These are phyloP conservation scores for Trichophyton mentagrophytes DNA, from an alignment of 2,329 filamentous ascomycete species.

Conservation along the genomic window DNA sequence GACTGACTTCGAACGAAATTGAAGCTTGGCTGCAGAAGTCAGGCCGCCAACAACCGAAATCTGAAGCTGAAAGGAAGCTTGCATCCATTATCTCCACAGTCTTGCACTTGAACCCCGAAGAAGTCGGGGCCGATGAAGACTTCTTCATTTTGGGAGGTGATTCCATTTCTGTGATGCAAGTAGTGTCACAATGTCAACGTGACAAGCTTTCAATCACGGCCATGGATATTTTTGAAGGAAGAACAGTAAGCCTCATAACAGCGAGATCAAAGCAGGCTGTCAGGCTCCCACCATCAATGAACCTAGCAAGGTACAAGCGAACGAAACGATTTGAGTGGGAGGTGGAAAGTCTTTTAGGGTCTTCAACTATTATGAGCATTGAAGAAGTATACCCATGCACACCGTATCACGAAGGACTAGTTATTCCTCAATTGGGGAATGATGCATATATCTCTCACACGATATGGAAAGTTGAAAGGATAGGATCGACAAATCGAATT, in stretches of 20 bases:
- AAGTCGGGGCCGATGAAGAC: constrained; percentile 6
- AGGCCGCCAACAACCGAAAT: neutral
- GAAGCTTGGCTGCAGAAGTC: neutral
- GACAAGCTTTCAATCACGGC: constrained; percentile 6
- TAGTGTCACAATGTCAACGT: constrained; percentile 13
- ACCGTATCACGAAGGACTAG: constrained; percentile 7
- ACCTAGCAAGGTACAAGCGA: neutral
- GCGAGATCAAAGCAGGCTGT: neutral
- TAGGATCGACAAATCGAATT: neutral
- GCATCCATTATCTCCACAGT: neutral
- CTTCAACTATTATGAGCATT: neutral
- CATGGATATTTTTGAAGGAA: constrained; percentile 9
- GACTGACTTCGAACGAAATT: neutral
- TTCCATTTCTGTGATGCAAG: constrained; percentile 28
- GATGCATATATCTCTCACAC: constrained; percentile 6
- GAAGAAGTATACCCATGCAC: constrained; percentile 11
- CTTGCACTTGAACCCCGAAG: constrained; percentile 19
- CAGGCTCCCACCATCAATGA: neutral
- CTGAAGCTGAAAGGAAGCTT: neutral
- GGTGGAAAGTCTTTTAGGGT: neutral
- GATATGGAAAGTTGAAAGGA: constrained; percentile 8
- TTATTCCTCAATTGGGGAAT: constrained; percentile 3
- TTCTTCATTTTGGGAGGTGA: constrained; percentile 21
- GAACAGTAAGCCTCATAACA: constrained; percentile 2
- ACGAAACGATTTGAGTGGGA: neutral